Base-by-base conservation (phyloP, 1,284 basidiomycete genomes). In the Malassezia slooffiae region DNA sequence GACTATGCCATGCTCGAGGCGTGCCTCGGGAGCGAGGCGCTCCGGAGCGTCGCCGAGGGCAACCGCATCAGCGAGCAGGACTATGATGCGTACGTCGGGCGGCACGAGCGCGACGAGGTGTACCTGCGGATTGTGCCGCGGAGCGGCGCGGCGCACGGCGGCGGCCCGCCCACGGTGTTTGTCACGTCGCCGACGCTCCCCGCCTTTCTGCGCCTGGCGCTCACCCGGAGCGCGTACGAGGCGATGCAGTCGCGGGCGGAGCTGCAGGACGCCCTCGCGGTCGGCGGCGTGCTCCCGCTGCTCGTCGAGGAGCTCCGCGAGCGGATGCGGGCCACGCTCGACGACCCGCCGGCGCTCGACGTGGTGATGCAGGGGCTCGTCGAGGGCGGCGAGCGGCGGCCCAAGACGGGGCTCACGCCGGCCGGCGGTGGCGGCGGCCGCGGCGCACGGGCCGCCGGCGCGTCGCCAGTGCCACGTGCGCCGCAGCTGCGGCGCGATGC, bases 151-250 rank as follows among this genome's bases (percentile, higher is more conserved):
- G 21, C 33, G 1, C 22, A 45, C 12, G 27, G 27, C 1, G 3
- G 68, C 4, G 73, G 73, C 48, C 74, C 79, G 5, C 86, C 87
- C 0, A 71, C 79, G 0, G 79, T 89, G 69, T 90, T 81, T 64
- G 71, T 93, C 44, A 77, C 81, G 0, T 88, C 86, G 1, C 64
- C 72, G 0, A 77, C 77, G 0, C 73, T 84, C 5, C 79, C 89
- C 0, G 77, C 86, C 0, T 95, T 93, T 68, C 75, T 93, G 50
- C 80, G 85, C 24, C 77, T 95, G 0, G 80, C 91, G 57, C 75
- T 93, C 13, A 76, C 87, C n/a, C 76, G 79, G 2, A 74, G 74
- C 29, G n/a, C n/a, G n/a, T n/a, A n/a, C n/a, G n/a, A n/a, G n/a
- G 72, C 71, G 21, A 39, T 58, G 15, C 41, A 52, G 29, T 67